These are phyloP conservation scores for Amanita subjunquillea DNA, from an alignment of 768 basidiomycete species.

Conservation along the genomic window DNA sequence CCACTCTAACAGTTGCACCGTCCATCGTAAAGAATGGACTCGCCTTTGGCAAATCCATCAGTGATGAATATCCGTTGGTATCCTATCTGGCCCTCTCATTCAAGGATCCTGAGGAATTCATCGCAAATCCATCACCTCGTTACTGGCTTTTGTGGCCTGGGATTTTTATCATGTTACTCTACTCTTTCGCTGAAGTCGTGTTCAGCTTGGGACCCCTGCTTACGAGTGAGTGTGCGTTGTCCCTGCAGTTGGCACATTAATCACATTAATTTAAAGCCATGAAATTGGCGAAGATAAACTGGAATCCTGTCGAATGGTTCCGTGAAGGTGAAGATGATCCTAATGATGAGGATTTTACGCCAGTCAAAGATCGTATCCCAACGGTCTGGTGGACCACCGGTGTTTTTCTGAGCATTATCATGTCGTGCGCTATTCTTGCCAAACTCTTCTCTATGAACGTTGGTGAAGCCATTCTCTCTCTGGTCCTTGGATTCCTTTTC, in stretches of 20 bases:
- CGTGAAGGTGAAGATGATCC: constrained; percentile 17
- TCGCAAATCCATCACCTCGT: constrained; percentile 37
- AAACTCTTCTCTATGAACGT: constrained; percentile 48
- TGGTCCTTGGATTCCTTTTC: constrained; percentile 54
- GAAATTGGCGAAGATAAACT: constrained; percentile 11
- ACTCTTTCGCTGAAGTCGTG: constrained; percentile 44
- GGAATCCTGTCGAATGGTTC: constrained; percentile 23
- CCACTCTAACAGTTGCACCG: constrained; percentile 31
- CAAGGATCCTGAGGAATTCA: constrained; percentile 28
- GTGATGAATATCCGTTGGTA: constrained; percentile 30
- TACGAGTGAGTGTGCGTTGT: constrained; percentile 12
- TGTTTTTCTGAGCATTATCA: constrained; percentile 33
- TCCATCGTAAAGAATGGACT: constrained; percentile 40
- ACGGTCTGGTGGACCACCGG: constrained; percentile 43
- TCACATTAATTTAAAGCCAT: not conserved
- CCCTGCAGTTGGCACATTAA: not conserved
- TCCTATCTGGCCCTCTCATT: constrained; percentile 38
- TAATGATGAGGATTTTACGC: constrained; percentile 40
- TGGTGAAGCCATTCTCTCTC: constrained; percentile 44
- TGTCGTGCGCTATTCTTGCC: constrained; percentile 42
- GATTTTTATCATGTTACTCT: constrained; percentile 50
- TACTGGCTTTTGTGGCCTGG: constrained; percentile 61
- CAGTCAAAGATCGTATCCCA: constrained; percentile 44
- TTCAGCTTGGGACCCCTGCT: constrained; percentile 28
- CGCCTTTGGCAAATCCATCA: constrained; percentile 29